Conservation (phyloP, 768 basidiomycete genomes). For the Termitomyces sp. region DNA sequence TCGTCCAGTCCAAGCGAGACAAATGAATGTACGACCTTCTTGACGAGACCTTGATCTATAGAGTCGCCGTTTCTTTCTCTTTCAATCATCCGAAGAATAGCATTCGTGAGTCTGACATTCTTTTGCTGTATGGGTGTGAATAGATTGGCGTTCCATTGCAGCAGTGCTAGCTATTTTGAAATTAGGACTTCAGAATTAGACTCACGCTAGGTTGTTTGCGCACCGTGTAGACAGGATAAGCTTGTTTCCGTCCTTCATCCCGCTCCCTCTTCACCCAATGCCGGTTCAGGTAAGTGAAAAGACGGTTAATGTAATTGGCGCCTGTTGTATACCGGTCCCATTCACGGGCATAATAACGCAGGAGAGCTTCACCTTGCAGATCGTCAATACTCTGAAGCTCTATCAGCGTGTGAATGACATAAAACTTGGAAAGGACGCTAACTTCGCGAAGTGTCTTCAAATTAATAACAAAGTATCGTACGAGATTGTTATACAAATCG, state of each 20-base stretch:
- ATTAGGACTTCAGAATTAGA: not conserved
- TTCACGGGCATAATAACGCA: slow-evolving; percentile 87
- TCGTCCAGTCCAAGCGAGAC: slow-evolving; percentile 94
- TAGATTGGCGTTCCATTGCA: slow-evolving; percentile 92
- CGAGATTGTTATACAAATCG: slow-evolving; percentile 93
- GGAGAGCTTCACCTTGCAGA: slow-evolving; percentile 79
- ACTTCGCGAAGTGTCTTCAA: slow-evolving; percentile 59
- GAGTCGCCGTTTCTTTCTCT: slow-evolving; percentile 90
- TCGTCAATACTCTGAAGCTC: slow-evolving; percentile 61
- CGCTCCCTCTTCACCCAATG: slow-evolving; percentile 99
- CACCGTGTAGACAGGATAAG: slow-evolving; percentile 95
- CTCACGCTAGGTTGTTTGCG: slow-evolving; percentile 16
- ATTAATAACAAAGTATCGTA: slow-evolving; percentile 84
- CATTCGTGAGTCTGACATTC: slow-evolving; percentile 76
- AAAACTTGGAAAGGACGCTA: not conserved
- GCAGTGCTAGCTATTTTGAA: slow-evolving; percentile 74
- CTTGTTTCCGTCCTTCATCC: slow-evolving; percentile 92
- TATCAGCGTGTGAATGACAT: slow-evolving; percentile 7
- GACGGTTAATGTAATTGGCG: slow-evolving; percentile 93
- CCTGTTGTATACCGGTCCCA: slow-evolving; percentile 98
- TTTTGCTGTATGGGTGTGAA: slow-evolving; percentile 85
- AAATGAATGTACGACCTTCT: slow-evolving; percentile 92
- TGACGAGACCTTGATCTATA: slow-evolving; percentile 89
- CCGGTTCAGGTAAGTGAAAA: slow-evolving; percentile 97
- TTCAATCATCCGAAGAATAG: slow-evolving; percentile 87